These are phyloP conservation scores for Austroboletus novae-zelandiae DNA, from an alignment of 1,284 basidiomycete genomes.

Conservation along the genomic window DNA sequence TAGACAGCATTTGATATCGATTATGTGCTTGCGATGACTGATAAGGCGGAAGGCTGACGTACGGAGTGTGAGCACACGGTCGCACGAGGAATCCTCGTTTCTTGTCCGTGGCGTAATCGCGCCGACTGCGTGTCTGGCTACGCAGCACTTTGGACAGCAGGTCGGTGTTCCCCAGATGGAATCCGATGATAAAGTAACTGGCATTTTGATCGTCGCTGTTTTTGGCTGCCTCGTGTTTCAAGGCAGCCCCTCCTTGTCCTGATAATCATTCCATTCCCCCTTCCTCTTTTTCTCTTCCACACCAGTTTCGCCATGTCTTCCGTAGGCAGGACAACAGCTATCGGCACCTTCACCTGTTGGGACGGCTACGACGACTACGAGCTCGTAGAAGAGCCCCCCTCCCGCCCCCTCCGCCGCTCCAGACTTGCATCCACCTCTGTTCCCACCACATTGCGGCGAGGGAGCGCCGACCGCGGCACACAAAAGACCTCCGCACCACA, in stretches of 20 bases:
- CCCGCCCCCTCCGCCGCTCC: slow-evolving; percentile 21
- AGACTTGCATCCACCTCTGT: slow-evolving; percentile 21
- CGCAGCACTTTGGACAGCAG: no score
- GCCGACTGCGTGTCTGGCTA: slow-evolving; percentile 4
- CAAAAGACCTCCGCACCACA: slow-evolving; percentile 38
- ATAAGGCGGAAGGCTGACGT: no score
- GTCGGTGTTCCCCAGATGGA: slow-evolving; percentile 13
- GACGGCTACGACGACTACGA: slow-evolving; percentile 37
- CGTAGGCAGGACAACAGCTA: slow-evolving; percentile 15
- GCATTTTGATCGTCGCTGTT: slow-evolving; percentile 23
- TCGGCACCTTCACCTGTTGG: slow-evolving; percentile 39
- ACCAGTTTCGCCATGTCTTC: slow-evolving; percentile 25
- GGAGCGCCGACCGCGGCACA: slow-evolving; percentile 29
- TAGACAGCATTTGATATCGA: neutral
- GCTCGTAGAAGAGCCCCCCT: slow-evolving; percentile 16
- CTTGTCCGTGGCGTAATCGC: slow-evolving; percentile 22
- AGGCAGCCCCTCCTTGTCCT: slow-evolving; percentile 27
- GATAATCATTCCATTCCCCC: slow-evolving; percentile 30
- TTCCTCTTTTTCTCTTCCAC: slow-evolving; percentile 14
- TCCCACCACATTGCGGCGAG: slow-evolving; percentile 13
- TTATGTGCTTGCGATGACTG: no score
- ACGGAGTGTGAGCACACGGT: slow-evolving; percentile 1
- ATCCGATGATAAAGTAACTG: slow-evolving; percentile 25
- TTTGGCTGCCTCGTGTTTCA: slow-evolving; percentile 36
- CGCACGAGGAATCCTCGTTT: slow-evolving; percentile 32